A percentile compares a stretch with the other conserved stretches of the same genome.
phyloP scores from a whole-genome alignment of 169 alveolate genomes.

The Condylostoma magnum region DNA sequence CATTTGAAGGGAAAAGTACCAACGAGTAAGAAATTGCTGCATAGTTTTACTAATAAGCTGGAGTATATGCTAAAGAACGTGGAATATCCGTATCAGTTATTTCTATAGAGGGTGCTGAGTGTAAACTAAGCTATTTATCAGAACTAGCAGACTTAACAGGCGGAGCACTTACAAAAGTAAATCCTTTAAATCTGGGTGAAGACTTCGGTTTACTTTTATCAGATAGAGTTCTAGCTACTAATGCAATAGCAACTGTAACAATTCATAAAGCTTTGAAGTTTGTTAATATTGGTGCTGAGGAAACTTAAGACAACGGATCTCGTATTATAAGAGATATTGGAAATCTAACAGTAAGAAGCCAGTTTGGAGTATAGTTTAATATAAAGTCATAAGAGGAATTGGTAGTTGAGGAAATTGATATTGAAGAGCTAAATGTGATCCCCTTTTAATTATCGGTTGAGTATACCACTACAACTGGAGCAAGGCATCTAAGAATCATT shows the following conservation, averaged over 20 bases:
- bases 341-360: slow-evolving; percentile 65
- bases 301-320: slow-evolving; percentile 32
- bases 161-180: slow-evolving; percentile 74
- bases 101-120: slow-evolving; percentile 74
- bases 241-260: slow-evolving; percentile 48
- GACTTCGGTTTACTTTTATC: slow-evolving; percentile 67
- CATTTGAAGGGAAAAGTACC: slow-evolving; percentile 47
- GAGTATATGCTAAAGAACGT: slow-evolving; percentile 48
- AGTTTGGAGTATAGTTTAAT: slow-evolving; percentile 63
- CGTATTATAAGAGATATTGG: slow-evolving; percentile 60
- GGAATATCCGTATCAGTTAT: slow-evolving; percentile 66
- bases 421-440: slow-evolving; percentile 46
- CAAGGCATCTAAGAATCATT: slow-evolving; percentile 67
- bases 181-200: slow-evolving; percentile 61
- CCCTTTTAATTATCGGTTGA: slow-evolving; percentile 62
- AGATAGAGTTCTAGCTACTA: slow-evolving; percentile 63
- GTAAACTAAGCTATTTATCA: slow-evolving; percentile 58
- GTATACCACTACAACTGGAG: slow-evolving; percentile 57
- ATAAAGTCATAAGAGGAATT: slow-evolving; percentile 54
- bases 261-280: slow-evolving; percentile 67
- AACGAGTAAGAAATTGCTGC: slow-evolving; percentile 13
- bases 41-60: slow-evolving; percentile 59
- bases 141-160: slow-evolving; percentile 62
- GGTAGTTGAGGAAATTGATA: slow-evolving; percentile 48
- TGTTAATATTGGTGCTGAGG: slow-evolving; percentile 55